A percentile compares a stretch with the other conserved stretches of the same genome.
Conservation (phyloP, 2,329 filamentous ascomycete genomes). For the Lachnellula willkommii region DNA sequence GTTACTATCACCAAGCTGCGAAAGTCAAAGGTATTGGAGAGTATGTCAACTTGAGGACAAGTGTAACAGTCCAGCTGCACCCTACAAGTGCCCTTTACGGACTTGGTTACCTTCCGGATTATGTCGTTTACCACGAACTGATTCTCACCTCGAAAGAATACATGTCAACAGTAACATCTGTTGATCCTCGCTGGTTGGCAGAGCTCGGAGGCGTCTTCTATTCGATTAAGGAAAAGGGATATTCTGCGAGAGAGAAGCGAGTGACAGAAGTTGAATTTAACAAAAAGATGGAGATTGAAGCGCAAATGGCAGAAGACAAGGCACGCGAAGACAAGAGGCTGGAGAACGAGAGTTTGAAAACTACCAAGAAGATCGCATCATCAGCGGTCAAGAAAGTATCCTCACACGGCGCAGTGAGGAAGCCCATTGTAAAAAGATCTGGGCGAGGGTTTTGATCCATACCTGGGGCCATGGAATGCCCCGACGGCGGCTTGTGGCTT, state of each 20-base stretch:
- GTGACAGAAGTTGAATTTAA: conserved; percentile 92
- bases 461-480: not conserved
- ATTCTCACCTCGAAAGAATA: conserved; percentile 97
- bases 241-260: conserved; percentile 77
- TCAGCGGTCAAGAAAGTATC: conserved; percentile 50
- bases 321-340: conserved; percentile 56
- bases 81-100: conserved; percentile 92
- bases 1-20: conserved; percentile 96
- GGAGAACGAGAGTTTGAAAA: conserved; percentile 44
- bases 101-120: conserved; percentile 87
- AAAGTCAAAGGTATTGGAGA: conserved; percentile 95
- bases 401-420: conserved; percentile 57
- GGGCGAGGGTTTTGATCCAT: conserved; percentile 40
- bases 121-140: conserved; percentile 96
- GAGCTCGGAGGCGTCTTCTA: conserved; percentile 97
- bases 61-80: conserved; percentile 88
- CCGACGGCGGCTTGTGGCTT: no score
- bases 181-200: conserved; percentile 95
- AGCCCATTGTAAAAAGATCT: conserved; percentile 52
- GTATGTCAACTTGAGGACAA: conserved; percentile 93
- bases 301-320: conserved; percentile 85
- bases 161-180: conserved; percentile 93
- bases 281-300: conserved; percentile 84
- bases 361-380: conserved; percentile 39
- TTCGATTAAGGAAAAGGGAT: conserved; percentile 95